Conservation (phyloP, 2,329 filamentous ascomycete species). For the Exophiala sp. region DNA sequence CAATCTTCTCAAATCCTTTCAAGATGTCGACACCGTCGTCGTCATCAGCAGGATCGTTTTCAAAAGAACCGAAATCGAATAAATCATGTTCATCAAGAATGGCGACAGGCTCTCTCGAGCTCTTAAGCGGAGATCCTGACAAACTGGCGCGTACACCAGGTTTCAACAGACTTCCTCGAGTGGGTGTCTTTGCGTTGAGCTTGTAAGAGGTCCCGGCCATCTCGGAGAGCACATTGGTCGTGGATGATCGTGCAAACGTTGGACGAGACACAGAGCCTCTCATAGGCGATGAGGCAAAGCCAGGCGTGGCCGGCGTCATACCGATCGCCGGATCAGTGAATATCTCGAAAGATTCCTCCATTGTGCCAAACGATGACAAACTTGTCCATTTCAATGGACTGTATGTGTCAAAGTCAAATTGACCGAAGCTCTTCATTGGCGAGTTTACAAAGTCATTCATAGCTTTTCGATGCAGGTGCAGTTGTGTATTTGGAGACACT, state of each 20-base stretch:
- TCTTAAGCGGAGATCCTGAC: constrained; percentile 22
- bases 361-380: constrained; percentile 35
- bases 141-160: constrained; percentile 19
- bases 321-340: constrained; percentile 46
- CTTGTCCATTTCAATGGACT: constrained; percentile 53
- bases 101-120: constrained; percentile 32
- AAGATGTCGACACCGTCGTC: constrained; percentile 44
- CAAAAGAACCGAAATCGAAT: constrained; percentile 47
- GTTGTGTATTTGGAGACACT: constrained; percentile 87
- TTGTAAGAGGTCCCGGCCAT: constrained; percentile 41
- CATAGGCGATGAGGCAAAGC: constrained; percentile 50
- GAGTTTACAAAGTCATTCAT: constrained; percentile 80
- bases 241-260: constrained; percentile 48
- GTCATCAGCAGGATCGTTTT: constrained; percentile 41
- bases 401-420: constrained; percentile 41
- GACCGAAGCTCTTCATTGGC: constrained; percentile 53
- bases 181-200: constrained; percentile 35
- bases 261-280: constrained; percentile 51
- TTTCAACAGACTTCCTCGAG: constrained; percentile 33
- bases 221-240: constrained; percentile 49
- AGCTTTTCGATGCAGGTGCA: constrained; percentile 80
- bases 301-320: constrained; percentile 36
- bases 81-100: constrained; percentile 41
- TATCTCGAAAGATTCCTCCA: constrained; percentile 54
- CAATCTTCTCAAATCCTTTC: constrained; percentile 49